Conservation (phyloP, 2,329 filamentous ascomycete genomes). For the Alternaria panax region DNA sequence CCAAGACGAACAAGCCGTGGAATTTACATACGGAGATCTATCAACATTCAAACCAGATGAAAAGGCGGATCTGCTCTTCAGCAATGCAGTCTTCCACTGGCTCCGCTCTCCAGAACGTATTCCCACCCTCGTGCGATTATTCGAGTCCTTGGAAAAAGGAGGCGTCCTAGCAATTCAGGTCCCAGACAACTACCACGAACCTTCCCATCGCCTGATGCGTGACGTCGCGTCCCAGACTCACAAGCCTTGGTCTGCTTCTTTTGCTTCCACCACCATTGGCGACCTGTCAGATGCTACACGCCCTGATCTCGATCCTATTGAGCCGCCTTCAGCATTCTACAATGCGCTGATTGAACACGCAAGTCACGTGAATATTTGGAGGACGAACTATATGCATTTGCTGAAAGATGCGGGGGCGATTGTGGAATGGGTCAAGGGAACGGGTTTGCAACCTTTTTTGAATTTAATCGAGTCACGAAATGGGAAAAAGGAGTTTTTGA, state of each 20-base stretch:
- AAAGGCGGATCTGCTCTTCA: conserved; percentile 55
- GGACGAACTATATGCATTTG: conserved; percentile 62
- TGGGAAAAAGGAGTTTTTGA: conserved; percentile 53
- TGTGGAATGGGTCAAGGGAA: conserved; percentile 67
- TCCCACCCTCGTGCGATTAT: conserved; percentile 53
- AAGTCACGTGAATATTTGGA: conserved; percentile 60
- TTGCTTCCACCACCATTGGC: conserved; percentile 33
- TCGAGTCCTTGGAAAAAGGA: conserved; percentile 53
- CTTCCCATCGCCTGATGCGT: conserved; percentile 61
- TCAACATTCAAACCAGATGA: conserved; percentile 47
- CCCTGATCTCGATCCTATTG: conserved; percentile 58
- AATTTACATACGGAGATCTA: conserved; percentile 60
- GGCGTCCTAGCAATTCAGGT: conserved; percentile 64
- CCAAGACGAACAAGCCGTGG: conserved; percentile 41
- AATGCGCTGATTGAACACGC: conserved; percentile 55
- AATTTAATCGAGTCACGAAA: conserved; percentile 55
- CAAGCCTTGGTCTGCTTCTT: conserved; percentile 50
- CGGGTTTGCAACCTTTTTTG: conserved; percentile 64
- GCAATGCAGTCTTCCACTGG: conserved; percentile 69
- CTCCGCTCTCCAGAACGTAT: conserved; percentile 56
- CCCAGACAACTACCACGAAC: conserved; percentile 60
- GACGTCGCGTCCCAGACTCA: conserved; percentile 44
- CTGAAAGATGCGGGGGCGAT: conserved; percentile 59
- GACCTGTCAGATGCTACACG: conserved; percentile 11
- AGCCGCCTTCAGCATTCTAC: conserved; percentile 58